Evolutionary conservation across 345 rosid genomes (phyloP).

Genomic region (Turnera subulata): DNA sequence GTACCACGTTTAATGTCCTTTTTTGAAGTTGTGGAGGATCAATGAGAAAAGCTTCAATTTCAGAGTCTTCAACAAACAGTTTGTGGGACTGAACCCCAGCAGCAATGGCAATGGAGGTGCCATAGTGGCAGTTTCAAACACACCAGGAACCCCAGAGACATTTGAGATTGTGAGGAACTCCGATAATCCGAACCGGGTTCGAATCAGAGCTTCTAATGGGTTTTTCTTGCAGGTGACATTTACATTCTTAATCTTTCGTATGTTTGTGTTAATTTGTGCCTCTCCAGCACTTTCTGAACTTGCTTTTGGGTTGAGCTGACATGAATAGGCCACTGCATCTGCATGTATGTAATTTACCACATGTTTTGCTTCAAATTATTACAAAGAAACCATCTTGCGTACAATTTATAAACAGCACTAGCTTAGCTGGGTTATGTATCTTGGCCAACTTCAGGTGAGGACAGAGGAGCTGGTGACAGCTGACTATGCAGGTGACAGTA

Average conservation of each 20-base stretch:
- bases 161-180: slow-evolving; percentile 46
- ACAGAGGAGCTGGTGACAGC: slow-evolving; percentile 50
- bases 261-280: too few species aligned
- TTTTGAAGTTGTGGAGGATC: slow-evolving; percentile 55
- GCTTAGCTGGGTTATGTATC: too few species aligned
- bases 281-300: not conserved
- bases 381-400: too few species aligned
- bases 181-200: slow-evolving; percentile 28
- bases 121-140: slow-evolving; percentile 31
- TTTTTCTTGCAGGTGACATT: slow-evolving; percentile 41
- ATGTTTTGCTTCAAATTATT: not conserved
- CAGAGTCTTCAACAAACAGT: slow-evolving; percentile 45
- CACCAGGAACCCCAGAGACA: slow-evolving; percentile 23
- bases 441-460: slow-evolving; percentile 31
- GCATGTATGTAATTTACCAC: too few species aligned
- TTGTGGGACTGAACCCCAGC: slow-evolving; percentile 33
- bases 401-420: too few species aligned
- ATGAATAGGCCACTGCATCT: too few species aligned
- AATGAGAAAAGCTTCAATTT: slow-evolving; percentile 38
- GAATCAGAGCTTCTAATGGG: slow-evolving; percentile 53
- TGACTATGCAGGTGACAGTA: slow-evolving; percentile 28
- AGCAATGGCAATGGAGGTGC: slow-evolving; percentile 23
- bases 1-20: not conserved
- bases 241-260: too few species aligned
- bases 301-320: too few species aligned